phyloP scores from a whole-genome alignment of 2,329 filamentous ascomycete species.

The Pyricularia grisea region DNA sequence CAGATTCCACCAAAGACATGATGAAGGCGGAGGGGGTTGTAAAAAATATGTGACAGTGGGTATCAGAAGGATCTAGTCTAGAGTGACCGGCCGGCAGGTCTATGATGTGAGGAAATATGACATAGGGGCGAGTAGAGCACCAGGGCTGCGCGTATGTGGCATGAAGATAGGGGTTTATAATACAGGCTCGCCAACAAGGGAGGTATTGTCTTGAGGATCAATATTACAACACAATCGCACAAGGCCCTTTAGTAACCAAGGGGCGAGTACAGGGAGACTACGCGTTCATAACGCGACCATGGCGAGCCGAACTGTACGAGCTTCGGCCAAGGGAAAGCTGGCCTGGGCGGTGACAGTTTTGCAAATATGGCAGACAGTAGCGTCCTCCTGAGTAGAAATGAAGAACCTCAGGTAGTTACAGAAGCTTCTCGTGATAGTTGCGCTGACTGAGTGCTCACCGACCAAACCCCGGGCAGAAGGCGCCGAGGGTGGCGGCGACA shows the following conservation, averaged over 20 bases:
- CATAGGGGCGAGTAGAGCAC: neutral
- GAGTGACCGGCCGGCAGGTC: neutral
- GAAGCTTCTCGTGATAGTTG: neutral
- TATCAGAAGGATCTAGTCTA: neutral
- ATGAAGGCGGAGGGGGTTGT: conserved; percentile 2
- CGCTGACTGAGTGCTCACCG: neutral
- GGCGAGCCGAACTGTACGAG: neutral
- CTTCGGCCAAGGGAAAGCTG: neutral
- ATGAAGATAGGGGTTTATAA: neutral
- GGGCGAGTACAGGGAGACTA: neutral
- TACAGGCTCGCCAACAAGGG: neutral
- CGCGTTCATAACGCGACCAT: too few relatives aligned
- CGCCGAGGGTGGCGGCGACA: neutral
- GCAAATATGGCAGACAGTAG: too few relatives aligned
- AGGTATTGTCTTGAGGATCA: neutral
- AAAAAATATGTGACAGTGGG: neutral
- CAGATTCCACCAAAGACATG: conserved; percentile 15
- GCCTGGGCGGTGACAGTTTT: neutral
- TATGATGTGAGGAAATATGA: neutral
- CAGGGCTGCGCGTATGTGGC: neutral
- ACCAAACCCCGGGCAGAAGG: neutral
- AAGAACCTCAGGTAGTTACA: neutral
- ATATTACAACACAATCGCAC: neutral
- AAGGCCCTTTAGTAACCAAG: neutral
- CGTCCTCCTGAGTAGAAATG: too few relatives aligned